phyloP scores from a whole-genome alignment of 352 stramenopile species.

The Phytophthora pseudosyringae region DNA sequence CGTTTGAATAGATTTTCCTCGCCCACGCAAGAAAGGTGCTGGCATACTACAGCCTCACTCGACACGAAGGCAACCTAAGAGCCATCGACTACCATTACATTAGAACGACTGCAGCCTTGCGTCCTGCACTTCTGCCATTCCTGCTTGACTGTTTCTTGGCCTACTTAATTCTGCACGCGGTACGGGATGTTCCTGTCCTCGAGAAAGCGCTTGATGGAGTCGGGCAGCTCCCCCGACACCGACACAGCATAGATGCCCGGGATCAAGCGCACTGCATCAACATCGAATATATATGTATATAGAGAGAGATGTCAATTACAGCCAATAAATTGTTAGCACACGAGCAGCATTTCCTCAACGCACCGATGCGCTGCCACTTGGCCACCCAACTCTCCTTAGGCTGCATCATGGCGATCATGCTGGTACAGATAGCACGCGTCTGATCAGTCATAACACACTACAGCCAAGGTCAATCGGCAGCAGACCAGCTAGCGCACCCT shows the following conservation, averaged over 20 bases:
- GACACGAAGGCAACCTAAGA: background rate
- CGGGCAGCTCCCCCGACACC: conserved; percentile 83
- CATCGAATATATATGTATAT: conserved; percentile 9
- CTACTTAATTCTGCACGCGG: conserved; percentile 79
- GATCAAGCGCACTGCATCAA: conserved; percentile 67
- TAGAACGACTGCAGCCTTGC: background rate
- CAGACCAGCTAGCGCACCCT: conserved; percentile 49
- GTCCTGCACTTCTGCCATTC: background rate
- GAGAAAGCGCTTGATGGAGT: conserved; percentile 90
- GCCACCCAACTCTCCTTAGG: conserved; percentile 90
- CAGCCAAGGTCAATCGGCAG: background rate
- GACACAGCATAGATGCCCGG: conserved; percentile 90
- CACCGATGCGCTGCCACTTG: conserved; percentile 90
- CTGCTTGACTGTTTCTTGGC: conserved; percentile 3
- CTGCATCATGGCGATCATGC: conserved; percentile 92
- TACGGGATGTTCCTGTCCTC: conserved; percentile 90
- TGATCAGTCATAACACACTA: background rate
- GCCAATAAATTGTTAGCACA: background rate
- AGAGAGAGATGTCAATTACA: conserved; percentile 3
- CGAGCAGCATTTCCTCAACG: conserved; percentile 3
- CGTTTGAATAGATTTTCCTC: too few species aligned
- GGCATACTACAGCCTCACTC: background rate
- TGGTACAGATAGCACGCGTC: conserved; percentile 22
- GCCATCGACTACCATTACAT: conserved; percentile 1
- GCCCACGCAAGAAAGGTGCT: background rate